Conservation (phyloP, 1,284 basidiomycete genomes). For the Dichomitus squalens region DNA sequence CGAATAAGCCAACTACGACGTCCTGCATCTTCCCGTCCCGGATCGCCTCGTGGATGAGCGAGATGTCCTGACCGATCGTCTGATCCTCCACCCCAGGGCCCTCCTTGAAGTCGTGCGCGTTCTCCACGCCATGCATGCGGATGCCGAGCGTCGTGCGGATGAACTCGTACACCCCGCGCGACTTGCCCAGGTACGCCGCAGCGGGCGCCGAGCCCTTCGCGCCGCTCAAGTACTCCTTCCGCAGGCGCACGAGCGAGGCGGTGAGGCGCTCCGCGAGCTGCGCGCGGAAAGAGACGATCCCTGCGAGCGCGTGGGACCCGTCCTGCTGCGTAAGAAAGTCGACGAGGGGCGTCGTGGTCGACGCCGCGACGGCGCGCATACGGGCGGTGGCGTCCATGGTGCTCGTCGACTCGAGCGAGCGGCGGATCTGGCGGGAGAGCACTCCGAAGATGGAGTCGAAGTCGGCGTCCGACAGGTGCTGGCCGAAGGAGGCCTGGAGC, state of each 20-base stretch:
- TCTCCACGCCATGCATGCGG: conserved; percentile 75
- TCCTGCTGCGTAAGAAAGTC: conserved; percentile 52
- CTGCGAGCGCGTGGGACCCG: conserved; percentile 29
- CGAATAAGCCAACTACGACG: conserved; percentile 56
- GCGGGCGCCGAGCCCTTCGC: conserved; percentile 61
- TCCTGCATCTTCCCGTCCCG: conserved; percentile 73
- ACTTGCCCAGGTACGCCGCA: conserved; percentile 60
- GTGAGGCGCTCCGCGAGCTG: conserved; percentile 49
- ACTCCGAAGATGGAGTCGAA: conserved; percentile 36
- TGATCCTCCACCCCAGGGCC: conserved; percentile 61
- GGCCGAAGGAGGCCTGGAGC: conserved; percentile 48
- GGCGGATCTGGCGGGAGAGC: conserved; percentile 45
- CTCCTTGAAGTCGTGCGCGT: conserved; percentile 54
- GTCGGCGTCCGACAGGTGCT: conserved; percentile 39
- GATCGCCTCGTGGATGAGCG: conserved; percentile 73
- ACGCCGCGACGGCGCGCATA: conserved; percentile 67
- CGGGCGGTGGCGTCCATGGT: conserved; percentile 69
- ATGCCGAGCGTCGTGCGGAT: conserved; percentile 68
- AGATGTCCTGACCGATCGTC: conserved; percentile 67
- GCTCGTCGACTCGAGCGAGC: conserved; percentile 64
- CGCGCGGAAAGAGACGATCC: conserved; percentile 55
- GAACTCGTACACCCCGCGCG: conserved; percentile 70
- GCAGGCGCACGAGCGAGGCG: conserved; percentile 49
- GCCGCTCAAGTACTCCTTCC: conserved; percentile 56
- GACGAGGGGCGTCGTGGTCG: conserved; percentile 60